Percentiles rank a stretch among this genome's conserved stretches.
phyloP scores from a whole-genome alignment of 1,284 basidiomycete species.

The Irpex rosettiformis region DNA sequence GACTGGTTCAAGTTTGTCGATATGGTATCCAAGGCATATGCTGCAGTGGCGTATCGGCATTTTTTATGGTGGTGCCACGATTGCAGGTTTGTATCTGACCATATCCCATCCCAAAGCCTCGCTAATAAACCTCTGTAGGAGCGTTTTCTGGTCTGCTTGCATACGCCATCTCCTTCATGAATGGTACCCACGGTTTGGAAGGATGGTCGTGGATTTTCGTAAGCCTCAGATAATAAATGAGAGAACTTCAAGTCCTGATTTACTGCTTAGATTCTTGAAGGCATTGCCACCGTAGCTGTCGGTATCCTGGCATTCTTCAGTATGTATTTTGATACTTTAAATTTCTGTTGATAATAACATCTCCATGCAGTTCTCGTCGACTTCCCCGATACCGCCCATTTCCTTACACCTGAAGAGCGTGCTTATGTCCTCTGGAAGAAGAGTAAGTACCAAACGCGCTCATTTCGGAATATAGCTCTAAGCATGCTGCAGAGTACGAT shows the following conservation, averaged over 20 bases:
- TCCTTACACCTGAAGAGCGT: slow-evolving; percentile 58
- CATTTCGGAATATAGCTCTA: neutral
- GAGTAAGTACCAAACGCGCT: slow-evolving; percentile 34
- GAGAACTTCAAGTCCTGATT: neutral
- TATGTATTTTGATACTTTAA: slow-evolving; percentile 30
- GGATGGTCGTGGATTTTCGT: slow-evolving; percentile 44
- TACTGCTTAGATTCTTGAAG: slow-evolving; percentile 45
- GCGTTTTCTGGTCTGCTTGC: slow-evolving; percentile 34
- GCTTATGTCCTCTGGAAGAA: slow-evolving; percentile 60
- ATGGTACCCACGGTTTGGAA: slow-evolving; percentile 29
- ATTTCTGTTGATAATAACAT: neutral
- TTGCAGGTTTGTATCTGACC: slow-evolving; percentile 17
- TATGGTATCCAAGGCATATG: slow-evolving; percentile 35
- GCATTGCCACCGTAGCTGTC: slow-evolving; percentile 46
- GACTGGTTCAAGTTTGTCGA: slow-evolving; percentile 21
- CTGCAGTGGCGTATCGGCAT: slow-evolving; percentile 31
- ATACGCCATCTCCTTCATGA: slow-evolving; percentile 36
- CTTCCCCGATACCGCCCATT: slow-evolving; percentile 52
- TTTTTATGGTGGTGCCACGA: slow-evolving; percentile 34
- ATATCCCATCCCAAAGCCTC: neutral
- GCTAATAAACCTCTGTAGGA: slow-evolving; percentile 9
- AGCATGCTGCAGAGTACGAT: slow-evolving; percentile 47
- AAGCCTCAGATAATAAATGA: slow-evolving; percentile 19
- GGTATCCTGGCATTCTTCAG: slow-evolving; percentile 45
- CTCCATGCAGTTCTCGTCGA: slow-evolving; percentile 46